Conservation (phyloP, 768 basidiomycete species). For the Auriscalpium orientale region DNA sequence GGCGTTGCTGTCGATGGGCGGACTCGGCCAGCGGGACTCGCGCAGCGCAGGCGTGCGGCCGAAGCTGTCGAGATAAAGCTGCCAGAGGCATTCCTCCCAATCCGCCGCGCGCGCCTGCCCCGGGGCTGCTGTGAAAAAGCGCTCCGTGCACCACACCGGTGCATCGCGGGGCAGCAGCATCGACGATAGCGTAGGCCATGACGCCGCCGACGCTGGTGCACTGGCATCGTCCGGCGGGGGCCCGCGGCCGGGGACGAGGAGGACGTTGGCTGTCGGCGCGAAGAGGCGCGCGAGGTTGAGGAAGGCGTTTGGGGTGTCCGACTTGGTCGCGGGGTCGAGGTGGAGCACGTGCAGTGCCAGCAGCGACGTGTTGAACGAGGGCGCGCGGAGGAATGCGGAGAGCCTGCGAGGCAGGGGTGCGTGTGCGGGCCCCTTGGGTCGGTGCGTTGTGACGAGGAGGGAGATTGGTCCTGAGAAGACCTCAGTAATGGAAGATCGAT, state of each 20-base stretch:
- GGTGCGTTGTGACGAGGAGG: constrained; percentile 7
- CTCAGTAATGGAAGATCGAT: not conserved
- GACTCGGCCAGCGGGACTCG: not conserved
- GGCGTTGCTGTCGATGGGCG: not conserved
- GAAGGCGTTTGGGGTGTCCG: constrained; percentile 41
- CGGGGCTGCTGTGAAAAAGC: constrained; percentile 26
- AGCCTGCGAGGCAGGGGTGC: not conserved
- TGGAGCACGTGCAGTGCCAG: constrained; percentile 44
- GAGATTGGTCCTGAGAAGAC: constrained; percentile 8
- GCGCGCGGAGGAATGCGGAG: not conserved
- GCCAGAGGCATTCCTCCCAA: constrained; percentile 65
- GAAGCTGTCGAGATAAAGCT: constrained; percentile 47
- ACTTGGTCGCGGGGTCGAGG: constrained; percentile 24
- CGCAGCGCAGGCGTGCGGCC: constrained; percentile 30
- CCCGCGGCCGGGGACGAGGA: constrained; percentile 45
- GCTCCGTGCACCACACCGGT: constrained; percentile 56
- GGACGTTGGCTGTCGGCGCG: constrained; percentile 36
- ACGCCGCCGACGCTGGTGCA: constrained; percentile 17
- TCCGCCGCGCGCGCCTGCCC: constrained; percentile 38
- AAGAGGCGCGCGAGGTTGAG: constrained; percentile 61
- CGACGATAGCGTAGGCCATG: constrained; percentile 36
- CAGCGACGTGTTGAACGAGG: constrained; percentile 8
- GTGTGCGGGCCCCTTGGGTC: not conserved
- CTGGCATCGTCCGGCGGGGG: constrained; percentile 14
- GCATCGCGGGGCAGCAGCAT: constrained; percentile 36